These are phyloP conservation scores for Auricularia sp. DNA, from an alignment of 768 basidiomycete species.

Conservation along the genomic window DNA sequence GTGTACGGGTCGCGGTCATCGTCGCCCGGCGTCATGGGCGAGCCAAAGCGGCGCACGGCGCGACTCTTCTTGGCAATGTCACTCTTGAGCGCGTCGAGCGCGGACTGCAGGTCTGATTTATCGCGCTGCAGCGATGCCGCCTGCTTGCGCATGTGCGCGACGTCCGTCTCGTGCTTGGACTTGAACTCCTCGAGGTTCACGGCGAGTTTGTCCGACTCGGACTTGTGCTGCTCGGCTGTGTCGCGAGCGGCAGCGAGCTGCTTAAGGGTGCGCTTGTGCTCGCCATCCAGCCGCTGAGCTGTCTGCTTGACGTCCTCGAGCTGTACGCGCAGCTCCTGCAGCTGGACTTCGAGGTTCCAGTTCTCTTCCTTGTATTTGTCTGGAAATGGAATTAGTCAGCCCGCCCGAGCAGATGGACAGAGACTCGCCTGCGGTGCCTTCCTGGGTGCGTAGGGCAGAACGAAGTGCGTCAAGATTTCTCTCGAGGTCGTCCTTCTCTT, in stretches of 20 bases:
- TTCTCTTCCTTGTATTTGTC: constrained; percentile 98
- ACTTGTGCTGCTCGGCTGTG: constrained; percentile 74
- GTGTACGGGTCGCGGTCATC: constrained; percentile 22
- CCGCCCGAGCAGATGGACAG: not conserved
- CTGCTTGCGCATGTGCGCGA: constrained; percentile 82
- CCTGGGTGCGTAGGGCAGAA: constrained; percentile 66
- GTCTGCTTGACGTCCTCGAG: constrained; percentile 56
- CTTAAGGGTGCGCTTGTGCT: constrained; percentile 72
- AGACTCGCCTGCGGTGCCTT: constrained; percentile 66
- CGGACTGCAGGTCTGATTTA: constrained; percentile 81
- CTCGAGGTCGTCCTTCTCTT: constrained; percentile 86
- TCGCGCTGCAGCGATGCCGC: constrained; percentile 84
- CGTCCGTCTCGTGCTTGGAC: constrained; percentile 87
- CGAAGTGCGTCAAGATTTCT: constrained; percentile 66
- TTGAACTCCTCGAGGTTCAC: constrained; percentile 61
- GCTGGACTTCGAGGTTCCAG: constrained; percentile 92
- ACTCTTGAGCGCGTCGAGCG: constrained; percentile 64
- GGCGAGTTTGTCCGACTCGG: constrained; percentile 67
- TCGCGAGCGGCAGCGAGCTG: constrained; percentile 66
- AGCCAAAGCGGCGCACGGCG: constrained; percentile 54
- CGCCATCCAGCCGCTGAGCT: constrained; percentile 63
- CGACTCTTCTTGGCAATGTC: constrained; percentile 60
- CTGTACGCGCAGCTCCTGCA: constrained; percentile 76
- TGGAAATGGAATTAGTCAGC: constrained; percentile 15
- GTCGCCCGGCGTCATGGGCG: constrained; percentile 52